Evolutionary conservation across 306 rosid genomes (phyloP), one percentile per base, ranked within the genome.

Genomic region (Pyrus pyrifolia): DNA sequence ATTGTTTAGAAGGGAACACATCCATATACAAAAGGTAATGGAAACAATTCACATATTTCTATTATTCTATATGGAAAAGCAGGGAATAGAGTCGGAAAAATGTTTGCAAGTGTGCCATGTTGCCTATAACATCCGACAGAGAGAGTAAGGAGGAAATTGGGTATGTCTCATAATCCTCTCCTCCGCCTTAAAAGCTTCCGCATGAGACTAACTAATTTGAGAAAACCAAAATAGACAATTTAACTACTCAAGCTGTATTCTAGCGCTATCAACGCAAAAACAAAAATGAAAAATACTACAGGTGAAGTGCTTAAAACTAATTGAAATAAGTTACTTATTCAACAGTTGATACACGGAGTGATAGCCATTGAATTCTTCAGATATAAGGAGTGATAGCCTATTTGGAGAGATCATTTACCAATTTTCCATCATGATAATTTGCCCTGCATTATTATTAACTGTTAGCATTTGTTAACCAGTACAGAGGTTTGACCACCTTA

Each of bases 401-500:
- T 14, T 2, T 27, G 52, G 30, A 60, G 46, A 51, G 75, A 29
- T 6, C 44, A 33, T 12, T n/a, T 29, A 71, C 74, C 61, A 8
- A 46, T 14, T 49, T 27, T 4, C 30, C 19, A 35, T 6, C 42
- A 30, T 71, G 13, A 53, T n/a, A 53, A 13, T 55, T 53, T 53
- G 3, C 64, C 64, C 18, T n/a, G 65, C 38, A 9, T 33, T 55
- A 53, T 55, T 55, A 60, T 40, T 22, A 23, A 33, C 67, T 38
- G 42, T 29, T 29, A 51, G 44, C 19, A 70, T 4, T 4, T 17
- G 46, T 42, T 17, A 35, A 22, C 30, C 38, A 58, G 75, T 45
- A 38, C 8, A 55, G 52, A 80, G 67, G 68, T 70, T 73, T 58
- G 73, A 73, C 40, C 77, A 73, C 46, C 77, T 76, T 79, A 92